A percentile compares a stretch with the other conserved stretches of the same genome.
Conservation (phyloP, 139 green algal genomes). For the Eudorina sp. region DNA sequence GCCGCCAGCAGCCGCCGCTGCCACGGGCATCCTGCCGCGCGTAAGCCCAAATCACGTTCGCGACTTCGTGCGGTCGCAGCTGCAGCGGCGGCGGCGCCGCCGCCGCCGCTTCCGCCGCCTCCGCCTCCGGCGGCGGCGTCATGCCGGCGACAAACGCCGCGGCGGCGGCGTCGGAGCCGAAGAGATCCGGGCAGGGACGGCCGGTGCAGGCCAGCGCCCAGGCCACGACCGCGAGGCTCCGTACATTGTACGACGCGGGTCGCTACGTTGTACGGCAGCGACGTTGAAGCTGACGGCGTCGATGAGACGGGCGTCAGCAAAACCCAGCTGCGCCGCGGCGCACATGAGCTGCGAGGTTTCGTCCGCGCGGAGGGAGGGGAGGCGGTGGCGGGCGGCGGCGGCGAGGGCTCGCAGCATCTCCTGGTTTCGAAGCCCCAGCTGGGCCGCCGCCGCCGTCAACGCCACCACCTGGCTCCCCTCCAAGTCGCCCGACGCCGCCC, state of each 20-base stretch:
- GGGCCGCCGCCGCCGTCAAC: neutral
- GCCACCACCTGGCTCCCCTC: neutral
- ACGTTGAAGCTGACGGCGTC: neutral
- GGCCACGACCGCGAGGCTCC: neutral
- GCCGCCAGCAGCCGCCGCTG: neutral
- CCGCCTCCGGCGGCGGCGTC: neutral
- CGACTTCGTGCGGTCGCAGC: constrained; percentile 22
- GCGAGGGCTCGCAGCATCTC: neutral
- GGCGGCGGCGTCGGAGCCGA: neutral
- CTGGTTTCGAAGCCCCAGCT: neutral
- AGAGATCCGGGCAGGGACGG: neutral
- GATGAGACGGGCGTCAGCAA: neutral
- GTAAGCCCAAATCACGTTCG: constrained; percentile 36
- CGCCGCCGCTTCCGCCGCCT: neutral
- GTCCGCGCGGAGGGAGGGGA: constrained; percentile 26
- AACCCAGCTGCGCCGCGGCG: neutral
- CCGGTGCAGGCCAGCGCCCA: constrained; percentile 25
- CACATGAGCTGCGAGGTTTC: constrained; percentile 17
- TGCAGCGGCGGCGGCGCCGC: neutral
- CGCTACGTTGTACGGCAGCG: neutral
- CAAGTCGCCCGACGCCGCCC: neutral
- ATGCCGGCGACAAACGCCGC: neutral
- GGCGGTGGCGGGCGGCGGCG: neutral
- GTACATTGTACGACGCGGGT: neutral
- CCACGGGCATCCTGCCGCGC: neutral